Percentiles rank a stretch among this genome's conserved stretches.
phyloP scores from a whole-genome alignment of 345 rosid species.

The Crucihimalaya himalaica region DNA sequence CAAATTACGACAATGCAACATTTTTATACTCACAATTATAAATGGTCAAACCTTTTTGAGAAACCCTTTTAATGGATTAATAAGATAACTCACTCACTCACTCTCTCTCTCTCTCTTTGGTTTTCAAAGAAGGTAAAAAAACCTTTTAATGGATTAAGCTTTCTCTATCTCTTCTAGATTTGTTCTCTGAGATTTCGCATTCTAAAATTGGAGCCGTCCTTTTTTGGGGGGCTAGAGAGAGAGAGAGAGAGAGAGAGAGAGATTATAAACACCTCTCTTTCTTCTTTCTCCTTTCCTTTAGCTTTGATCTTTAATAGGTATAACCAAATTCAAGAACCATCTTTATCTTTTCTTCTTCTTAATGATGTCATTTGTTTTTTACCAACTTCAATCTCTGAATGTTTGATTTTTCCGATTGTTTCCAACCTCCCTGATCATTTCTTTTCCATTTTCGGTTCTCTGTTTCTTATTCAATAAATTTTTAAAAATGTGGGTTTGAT shows the following conservation, averaged over 20 bases:
- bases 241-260: neutral
- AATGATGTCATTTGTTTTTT: neutral
- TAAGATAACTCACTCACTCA: slow-evolving; percentile 28
- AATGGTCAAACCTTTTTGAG: slow-evolving; percentile 24
- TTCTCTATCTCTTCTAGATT: slow-evolving; percentile 33
- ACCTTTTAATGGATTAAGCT: neutral
- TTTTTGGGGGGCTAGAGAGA: slow-evolving; percentile 12
- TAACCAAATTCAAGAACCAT: neutral
- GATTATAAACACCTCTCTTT: slow-evolving; percentile 37
- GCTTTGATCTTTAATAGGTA: slow-evolving; percentile 40
- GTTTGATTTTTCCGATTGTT: slow-evolving; percentile 26
- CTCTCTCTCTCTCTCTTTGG: slow-evolving; percentile 32
- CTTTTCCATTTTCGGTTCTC: neutral
- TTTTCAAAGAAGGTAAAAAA: slow-evolving; percentile 29
- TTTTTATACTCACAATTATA: neutral
- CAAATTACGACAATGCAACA: slow-evolving; percentile 17
- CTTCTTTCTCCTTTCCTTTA: slow-evolving; percentile 17
- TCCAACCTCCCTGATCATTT: slow-evolving; percentile 27
- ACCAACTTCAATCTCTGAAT: slow-evolving; percentile 9
- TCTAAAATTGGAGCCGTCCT: slow-evolving; percentile 32
- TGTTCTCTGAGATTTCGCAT: slow-evolving; percentile 18
- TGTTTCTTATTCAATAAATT: neutral
- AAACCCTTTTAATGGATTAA: slow-evolving; percentile 41
- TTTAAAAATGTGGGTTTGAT: slow-evolving; percentile 25
- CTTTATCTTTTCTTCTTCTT: neutral